Percentiles rank a stretch among this genome's conserved stretches.
Evolutionary conservation across 306 rosid species (phyloP).

Genomic region (Cucurbita ficifolia): DNA sequence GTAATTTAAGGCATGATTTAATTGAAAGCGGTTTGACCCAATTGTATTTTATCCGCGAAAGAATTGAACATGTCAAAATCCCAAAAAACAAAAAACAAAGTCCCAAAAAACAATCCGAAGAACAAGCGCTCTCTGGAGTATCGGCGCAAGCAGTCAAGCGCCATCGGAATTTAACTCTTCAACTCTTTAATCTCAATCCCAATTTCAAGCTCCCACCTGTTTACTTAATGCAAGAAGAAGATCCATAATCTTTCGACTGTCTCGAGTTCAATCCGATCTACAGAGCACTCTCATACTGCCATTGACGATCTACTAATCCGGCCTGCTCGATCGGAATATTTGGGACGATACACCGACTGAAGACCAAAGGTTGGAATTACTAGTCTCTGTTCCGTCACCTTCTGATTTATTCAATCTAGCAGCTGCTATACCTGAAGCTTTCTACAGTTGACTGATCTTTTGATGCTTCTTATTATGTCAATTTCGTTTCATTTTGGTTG

Average conservation of each 20-base stretch:
- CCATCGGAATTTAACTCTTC: conserved; percentile 2
- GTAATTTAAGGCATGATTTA: too few species aligned
- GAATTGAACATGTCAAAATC: neutral
- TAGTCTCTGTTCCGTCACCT: neutral
- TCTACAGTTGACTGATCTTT: neutral
- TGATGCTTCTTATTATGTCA: neutral
- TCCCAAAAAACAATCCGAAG: neutral
- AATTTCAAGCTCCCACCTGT: neutral
- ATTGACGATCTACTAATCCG: neutral
- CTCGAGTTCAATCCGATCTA: neutral
- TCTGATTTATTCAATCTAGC: neutral
- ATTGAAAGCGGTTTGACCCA: too few species aligned
- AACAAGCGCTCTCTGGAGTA: neutral
- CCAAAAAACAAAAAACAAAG: too few species aligned
- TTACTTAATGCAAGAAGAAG: neutral
- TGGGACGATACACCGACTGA: neutral
- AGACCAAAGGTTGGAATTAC: neutral
- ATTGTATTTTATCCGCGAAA: neutral
- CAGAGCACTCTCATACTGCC: neutral
- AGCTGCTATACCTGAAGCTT: neutral
- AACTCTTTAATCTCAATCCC: neutral
- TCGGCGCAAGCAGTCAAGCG: neutral
- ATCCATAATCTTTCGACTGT: neutral
- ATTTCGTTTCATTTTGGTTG: neutral
- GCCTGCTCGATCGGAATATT: neutral